Base-by-base conservation (phyloP, 179 eudicot species). In the Beta corolliflora region DNA sequence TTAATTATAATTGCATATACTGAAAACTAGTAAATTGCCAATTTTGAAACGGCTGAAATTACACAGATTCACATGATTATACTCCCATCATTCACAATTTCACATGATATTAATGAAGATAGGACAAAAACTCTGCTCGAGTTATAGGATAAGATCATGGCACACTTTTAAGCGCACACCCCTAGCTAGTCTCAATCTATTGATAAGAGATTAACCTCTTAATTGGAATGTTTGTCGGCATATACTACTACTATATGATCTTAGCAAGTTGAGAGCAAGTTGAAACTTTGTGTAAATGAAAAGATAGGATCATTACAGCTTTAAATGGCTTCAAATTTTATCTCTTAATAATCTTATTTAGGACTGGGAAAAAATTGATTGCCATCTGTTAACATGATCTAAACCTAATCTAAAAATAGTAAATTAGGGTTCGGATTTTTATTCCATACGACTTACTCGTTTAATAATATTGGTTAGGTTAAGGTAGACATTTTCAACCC, bases 81-180 rank as follows among this genome's bases (percentile, higher is more conserved):
- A 54, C 7, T 44, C 72, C 72, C 23, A 69, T 69, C 73, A 69
- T 31, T 44, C 19, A 41, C 25, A 18, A 25, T 29, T 9, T 46
- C 82, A 71, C 72, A 80, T 58, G 75, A 55, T 79, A 83, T 83
- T 78, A 73, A 83, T 79, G 79, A 79, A 71, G 66, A 68, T 21
- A 75, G 64, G 82, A 79, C 85, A 83, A 83, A 75, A 79, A 8
- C 4, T 15, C 60, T 69, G 10, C 10, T 29, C 15, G 46, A 53
- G 50, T 71, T 13, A 52, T 48, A 18, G 41, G 85, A 83, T 83
- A 83, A 83, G 83, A 83, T 59, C 50, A 79, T 55, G 85, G 85
- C 83, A 83, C 83, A 79, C 76, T 74, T 83, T 74, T 69, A 83
- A 67, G 75, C 67, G 80, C 85, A 60, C 70, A 56, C 80, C 76